Percentiles rank a stretch among this genome's conserved stretches.
phyloP scores from a whole-genome alignment of 805 yeast species.

The Saccharomycopsis olivae region DNA sequence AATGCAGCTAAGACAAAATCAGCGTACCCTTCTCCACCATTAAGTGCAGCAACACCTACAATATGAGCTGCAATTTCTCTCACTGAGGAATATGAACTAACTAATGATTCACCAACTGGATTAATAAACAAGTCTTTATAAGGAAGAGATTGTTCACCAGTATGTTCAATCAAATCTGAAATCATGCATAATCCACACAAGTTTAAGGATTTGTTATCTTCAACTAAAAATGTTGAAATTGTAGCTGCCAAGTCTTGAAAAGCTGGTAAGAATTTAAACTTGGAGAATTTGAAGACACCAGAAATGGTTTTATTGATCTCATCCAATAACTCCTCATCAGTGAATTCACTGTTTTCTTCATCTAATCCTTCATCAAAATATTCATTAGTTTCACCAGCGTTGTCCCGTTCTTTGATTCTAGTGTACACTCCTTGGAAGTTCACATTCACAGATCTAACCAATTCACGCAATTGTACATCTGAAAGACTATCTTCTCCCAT shows the following conservation, averaged over 20 bases:
- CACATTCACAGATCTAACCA: constrained; percentile 49
- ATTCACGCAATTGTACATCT: constrained; percentile 40
- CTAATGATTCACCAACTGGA: constrained; percentile 55
- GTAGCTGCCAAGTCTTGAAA: constrained; percentile 58
- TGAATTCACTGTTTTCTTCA: constrained; percentile 70
- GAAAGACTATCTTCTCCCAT: constrained; percentile 58
- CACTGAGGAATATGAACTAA: constrained; percentile 52
- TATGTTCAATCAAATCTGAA: constrained; percentile 70
- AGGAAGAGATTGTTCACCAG: constrained; percentile 57
- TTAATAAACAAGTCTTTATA: constrained; percentile 56
- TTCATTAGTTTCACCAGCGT: constrained; percentile 71
- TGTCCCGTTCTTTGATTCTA: constrained; percentile 63
- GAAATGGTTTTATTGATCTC: constrained; percentile 72
- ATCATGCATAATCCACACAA: constrained; percentile 72
- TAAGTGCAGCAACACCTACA: constrained; percentile 79
- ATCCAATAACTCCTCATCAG: constrained; percentile 84
- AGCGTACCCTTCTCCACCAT: constrained; percentile 55
- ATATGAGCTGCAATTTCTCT: constrained; percentile 84
- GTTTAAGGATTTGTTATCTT: constrained; percentile 56
- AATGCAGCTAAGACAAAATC: constrained; percentile 61
- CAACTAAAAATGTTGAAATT: constrained; percentile 48
- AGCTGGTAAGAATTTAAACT: constrained; percentile 47
- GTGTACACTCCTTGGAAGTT: constrained; percentile 59
- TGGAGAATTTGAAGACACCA: constrained; percentile 54
- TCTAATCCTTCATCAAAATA: constrained; percentile 72